Base-by-base conservation (phyloP, 2,329 filamentous ascomycete genomes). In the Penicillium sp. region DNA sequence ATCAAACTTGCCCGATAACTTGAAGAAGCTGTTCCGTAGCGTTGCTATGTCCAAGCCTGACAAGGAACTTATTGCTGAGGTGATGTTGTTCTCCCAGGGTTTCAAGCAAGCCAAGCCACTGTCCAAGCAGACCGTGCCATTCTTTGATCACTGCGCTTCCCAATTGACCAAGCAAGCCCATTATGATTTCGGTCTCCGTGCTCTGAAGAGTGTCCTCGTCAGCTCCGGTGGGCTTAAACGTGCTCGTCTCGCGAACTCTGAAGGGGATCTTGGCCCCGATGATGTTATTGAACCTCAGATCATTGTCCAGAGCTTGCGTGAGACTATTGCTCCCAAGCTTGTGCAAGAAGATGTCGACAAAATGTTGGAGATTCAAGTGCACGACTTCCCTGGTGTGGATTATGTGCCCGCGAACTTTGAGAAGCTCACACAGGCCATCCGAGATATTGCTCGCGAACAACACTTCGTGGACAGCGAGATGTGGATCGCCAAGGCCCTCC, bases 41-140 rank as follows among this genome's bases (percentile, higher is more conserved):
- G 93, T 99, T 51, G 95, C 95, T 61, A 99, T 99, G 95, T 99
- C 95, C 11, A 99, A 98, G 77, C 95, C 95, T 1, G 96, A 99
- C 81, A 99, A 99, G 77, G 96, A 99, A 76, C 89, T 99, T 56
- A 99, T 99, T 77, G 92, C 95, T 35, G 95, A 99, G 80, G 95
- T 99, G 69, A 99, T 99, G 96, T 86, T 99, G 35, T 99, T 97
- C 82, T 99, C 96, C 1, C 95, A 99, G 75, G 95, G 95, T 70
- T 99, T 99, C 82, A 96, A 91, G 68, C 91, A 96, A 74, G 95
- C 95, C 35, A 99, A 98, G 78, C 82, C 88, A 58, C 82, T 99
- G 5, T 96, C 95, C 1, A 95, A 93, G 72, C 92, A 98, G 68
- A 96, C 93, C 0, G 95, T 99, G 24, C 96, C 95, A 0, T 99